These are phyloP conservation scores for Sclerotinia glacialis DNA, from an alignment of 2,329 filamentous ascomycete species.

Conservation along the genomic window DNA sequence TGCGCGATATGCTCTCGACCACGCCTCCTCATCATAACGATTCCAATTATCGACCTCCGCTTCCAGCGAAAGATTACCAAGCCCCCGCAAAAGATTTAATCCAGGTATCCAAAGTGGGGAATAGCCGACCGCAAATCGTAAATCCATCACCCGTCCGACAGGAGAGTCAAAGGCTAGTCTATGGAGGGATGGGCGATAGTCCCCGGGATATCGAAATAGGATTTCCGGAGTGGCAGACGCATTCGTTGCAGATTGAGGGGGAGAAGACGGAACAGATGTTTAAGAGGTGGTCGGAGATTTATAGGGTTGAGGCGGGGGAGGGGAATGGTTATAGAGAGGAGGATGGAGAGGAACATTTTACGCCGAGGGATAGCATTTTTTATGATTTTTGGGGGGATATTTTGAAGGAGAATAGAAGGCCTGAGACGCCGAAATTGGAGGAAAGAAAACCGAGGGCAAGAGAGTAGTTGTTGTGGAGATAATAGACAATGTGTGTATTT, in stretches of 20 bases:
- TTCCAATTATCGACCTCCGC: background rate
- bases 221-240: slow-evolving; percentile 10
- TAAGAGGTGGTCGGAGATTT: slow-evolving; percentile 17
- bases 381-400: slow-evolving; percentile 13
- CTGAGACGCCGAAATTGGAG: background rate
- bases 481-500: background rate
- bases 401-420: background rate
- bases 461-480: background rate
- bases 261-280: slow-evolving; percentile 4
- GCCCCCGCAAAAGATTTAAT: background rate
- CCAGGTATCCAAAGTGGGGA: background rate
- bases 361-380: slow-evolving; percentile 1
- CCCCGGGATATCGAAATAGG: slow-evolving; percentile 11
- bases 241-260: slow-evolving; percentile 2
- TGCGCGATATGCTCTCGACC: background rate
- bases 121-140: slow-evolving; percentile 2
- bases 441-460: background rate
- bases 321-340: background rate
- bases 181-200: slow-evolving; percentile 7
- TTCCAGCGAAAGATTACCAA: background rate
- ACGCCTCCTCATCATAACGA: background rate
- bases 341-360: background rate
- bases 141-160: slow-evolving; percentile 13
- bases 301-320: background rate
- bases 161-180: slow-evolving; percentile 1